These are phyloP conservation scores for Trametes sanguinea DNA, from an alignment of 768 basidiomycete species.

Conservation along the genomic window DNA sequence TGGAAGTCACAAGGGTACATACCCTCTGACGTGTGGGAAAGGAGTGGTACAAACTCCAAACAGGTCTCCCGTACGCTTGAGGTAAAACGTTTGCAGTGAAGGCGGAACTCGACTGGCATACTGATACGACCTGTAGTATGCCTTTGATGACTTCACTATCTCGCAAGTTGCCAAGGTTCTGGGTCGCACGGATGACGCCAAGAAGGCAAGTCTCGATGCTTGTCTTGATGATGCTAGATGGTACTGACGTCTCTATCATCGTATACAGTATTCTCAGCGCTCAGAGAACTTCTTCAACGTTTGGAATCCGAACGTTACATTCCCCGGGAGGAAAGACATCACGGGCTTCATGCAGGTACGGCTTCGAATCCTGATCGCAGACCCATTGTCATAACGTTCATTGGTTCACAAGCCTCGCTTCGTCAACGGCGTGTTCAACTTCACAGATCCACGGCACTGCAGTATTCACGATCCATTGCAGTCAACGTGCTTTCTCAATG, in stretches of 20 bases:
- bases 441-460: constrained; percentile 68
- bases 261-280: constrained; percentile 50
- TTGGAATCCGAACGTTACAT: constrained; percentile 58
- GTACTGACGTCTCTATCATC: neutral
- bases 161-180: constrained; percentile 62
- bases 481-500: constrained; percentile 62
- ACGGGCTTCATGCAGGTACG: constrained; percentile 62
- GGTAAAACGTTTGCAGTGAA: constrained; percentile 32
- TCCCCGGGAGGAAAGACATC: constrained; percentile 48
- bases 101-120: no score
- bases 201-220: constrained; percentile 44
- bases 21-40: constrained; percentile 34
- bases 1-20: constrained; percentile 54
- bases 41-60: constrained; percentile 59
- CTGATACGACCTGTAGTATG: constrained; percentile 42
- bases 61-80: constrained; percentile 65
- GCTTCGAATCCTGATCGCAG: neutral
- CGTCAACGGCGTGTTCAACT: constrained; percentile 59
- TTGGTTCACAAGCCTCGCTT: constrained; percentile 46
- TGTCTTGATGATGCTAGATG: no score
- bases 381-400: neutral
- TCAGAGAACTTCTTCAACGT: constrained; percentile 59
- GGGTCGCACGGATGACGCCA: constrained; percentile 49
- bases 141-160: constrained; percentile 65
- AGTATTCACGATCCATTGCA: constrained; percentile 59